These are phyloP conservation scores for Panus rudis DNA, from an alignment of 768 basidiomycete genomes.

Conservation along the genomic window DNA sequence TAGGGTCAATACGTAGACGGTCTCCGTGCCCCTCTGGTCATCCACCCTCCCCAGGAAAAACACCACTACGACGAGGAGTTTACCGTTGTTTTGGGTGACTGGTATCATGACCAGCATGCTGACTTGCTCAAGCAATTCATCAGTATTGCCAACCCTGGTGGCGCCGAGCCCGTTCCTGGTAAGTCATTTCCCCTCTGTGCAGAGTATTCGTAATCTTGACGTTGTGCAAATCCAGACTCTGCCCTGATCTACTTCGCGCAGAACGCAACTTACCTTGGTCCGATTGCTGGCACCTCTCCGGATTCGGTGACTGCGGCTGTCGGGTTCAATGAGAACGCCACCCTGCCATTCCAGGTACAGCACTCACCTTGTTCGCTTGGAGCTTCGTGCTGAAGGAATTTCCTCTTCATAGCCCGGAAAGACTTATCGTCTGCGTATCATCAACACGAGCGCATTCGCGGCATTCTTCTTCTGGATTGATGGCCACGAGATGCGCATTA, in stretches of 20 bases:
- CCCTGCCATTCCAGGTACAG: slow-evolving; percentile 58
- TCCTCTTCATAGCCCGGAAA: slow-evolving; percentile 50
- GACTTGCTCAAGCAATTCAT: slow-evolving; percentile 61
- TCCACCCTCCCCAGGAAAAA: slow-evolving; percentile 60
- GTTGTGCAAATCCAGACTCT: slow-evolving; percentile 46
- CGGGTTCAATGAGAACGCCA: slow-evolving; percentile 84
- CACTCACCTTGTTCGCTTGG: neutral
- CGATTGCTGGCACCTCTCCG: slow-evolving; percentile 41
- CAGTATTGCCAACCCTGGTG: slow-evolving; percentile 68
- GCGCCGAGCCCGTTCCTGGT: slow-evolving; percentile 88
- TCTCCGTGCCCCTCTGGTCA: slow-evolving; percentile 76
- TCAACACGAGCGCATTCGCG: slow-evolving; percentile 74
- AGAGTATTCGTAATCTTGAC: neutral
- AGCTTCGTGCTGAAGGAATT: neutral
- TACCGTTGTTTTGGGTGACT: slow-evolving; percentile 81
- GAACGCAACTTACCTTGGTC: slow-evolving; percentile 61
- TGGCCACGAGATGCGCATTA: slow-evolving; percentile 77
- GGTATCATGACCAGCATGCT: slow-evolving; percentile 81
- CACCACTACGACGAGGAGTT: slow-evolving; percentile 86
- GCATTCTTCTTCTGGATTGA: slow-evolving; percentile 87
- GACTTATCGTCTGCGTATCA: slow-evolving; percentile 82
- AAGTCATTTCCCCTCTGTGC: slow-evolving; percentile 10
- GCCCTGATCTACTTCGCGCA: slow-evolving; percentile 80
- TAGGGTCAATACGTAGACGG: slow-evolving; percentile 92
- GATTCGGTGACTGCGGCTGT: slow-evolving; percentile 48